Evolutionary conservation across 768 basidiomycete genomes (phyloP), one percentile per base, ranked within the genome.

Genomic region (Leccinellum albellum): DNA sequence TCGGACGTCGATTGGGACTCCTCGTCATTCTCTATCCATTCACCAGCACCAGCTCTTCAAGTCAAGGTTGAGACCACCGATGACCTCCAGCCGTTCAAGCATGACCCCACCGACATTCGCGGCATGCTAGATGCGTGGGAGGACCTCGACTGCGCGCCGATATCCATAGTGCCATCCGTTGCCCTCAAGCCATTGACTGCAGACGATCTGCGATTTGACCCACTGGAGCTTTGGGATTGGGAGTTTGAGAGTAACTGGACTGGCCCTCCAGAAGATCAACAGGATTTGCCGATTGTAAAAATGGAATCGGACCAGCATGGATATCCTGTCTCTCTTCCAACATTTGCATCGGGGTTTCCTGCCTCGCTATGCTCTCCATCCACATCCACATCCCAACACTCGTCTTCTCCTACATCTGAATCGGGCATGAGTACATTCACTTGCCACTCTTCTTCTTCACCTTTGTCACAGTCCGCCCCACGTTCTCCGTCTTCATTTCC

Each of bases 41-140:
- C 70, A 2, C 70, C 69, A 15, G 50, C 48, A 21, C 48, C 68
- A 23, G 53, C 37, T 20, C 54, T 59, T 2, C 55, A 42, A 20
- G 55, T 68, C n/a, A 67, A 61, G 48, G 61, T 70, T 12, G 60
- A 66, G 57, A 56, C 56, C 13, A 33, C 47, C 15, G 64, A 74
- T 33, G 75, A 74, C 17, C 55, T 66, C 15, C 66, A 65, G 24
- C 63, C 71, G 13, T 55, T 88, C 59, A 86, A 88, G 68, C 79
- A 82, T 59, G 86, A 88, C 60, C 78, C 80, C 2, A 74, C 73
- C 20, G 86, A 89, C 61, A 79, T 87, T 4, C 80, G 84, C 61
- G 81, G 81, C 13, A 79, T 87, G 72, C 69, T 88, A 45, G 85
- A 87, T 55, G 82, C 82, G 17, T 90, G 87, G 87, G 88, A 89